Conservation (phyloP, 768 basidiomycete species). For the Mycena galopus region DNA sequence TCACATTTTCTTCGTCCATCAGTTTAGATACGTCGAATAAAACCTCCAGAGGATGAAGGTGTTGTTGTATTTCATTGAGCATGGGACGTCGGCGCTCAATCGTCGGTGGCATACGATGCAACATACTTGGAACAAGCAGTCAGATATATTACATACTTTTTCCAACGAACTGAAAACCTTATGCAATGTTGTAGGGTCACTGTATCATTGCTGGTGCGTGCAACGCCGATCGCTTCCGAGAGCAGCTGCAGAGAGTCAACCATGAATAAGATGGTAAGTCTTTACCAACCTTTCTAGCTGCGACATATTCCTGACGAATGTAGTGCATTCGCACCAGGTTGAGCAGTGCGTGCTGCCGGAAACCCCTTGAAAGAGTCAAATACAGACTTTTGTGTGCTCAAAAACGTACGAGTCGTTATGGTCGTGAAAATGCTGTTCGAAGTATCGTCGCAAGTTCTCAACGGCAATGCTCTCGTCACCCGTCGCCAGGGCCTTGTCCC, state of each 20-base stretch:
- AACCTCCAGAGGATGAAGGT: slow-evolving; percentile 82
- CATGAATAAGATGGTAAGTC: not conserved
- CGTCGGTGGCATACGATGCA: slow-evolving; percentile 76
- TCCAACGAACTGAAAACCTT: slow-evolving; percentile 59
- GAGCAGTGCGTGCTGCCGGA: slow-evolving; percentile 85
- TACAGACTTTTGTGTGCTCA: not conserved
- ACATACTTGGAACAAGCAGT: slow-evolving; percentile 60
- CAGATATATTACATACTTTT: not conserved
- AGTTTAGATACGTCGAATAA: slow-evolving; percentile 84
- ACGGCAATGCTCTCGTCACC: slow-evolving; percentile 79
- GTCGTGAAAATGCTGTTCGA: slow-evolving; percentile 89
- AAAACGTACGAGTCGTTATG: slow-evolving; percentile 80
- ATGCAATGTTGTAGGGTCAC: slow-evolving; percentile 84
- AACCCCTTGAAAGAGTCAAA: slow-evolving; percentile 60
- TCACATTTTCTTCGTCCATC: slow-evolving; percentile 73
- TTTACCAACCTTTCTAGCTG: slow-evolving; percentile 64
- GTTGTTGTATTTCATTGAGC: slow-evolving; percentile 81
- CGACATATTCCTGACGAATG: slow-evolving; percentile 72
- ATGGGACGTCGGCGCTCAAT: slow-evolving; percentile 61
- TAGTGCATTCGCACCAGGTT: slow-evolving; percentile 86
- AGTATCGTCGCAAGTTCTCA: slow-evolving; percentile 82
- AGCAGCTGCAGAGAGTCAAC: slow-evolving; percentile 63
- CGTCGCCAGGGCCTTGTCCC: slow-evolving; percentile 71
- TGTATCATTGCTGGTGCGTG: slow-evolving; percentile 79
- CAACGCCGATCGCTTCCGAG: slow-evolving; percentile 82